Conservation (phyloP, 1,284 basidiomycete species). For the Puccinia hordei region DNA sequence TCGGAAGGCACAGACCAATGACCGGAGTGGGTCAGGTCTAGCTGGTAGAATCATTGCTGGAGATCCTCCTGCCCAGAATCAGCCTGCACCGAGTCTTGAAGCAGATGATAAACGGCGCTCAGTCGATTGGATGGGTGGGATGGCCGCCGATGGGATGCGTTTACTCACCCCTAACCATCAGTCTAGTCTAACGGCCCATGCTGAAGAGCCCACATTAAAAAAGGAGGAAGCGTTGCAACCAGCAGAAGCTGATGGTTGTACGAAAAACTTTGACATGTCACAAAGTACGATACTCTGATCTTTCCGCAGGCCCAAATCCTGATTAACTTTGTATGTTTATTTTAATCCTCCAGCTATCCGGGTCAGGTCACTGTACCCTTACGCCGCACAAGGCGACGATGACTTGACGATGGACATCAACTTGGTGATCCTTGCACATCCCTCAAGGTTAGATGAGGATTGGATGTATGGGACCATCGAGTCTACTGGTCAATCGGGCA, state of each 20-base stretch:
- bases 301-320: conserved; percentile 25
- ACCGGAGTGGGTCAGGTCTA: conserved; percentile 72
- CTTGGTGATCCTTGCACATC: conserved; percentile 74
- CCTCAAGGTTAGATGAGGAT: conserved; percentile 69
- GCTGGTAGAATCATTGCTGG: conserved; percentile 76
- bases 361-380: conserved; percentile 70
- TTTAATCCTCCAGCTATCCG: conserved; percentile 58
- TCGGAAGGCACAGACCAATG: conserved; percentile 77
- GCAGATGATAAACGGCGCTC: conserved; percentile 66
- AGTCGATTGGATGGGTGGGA: conserved; percentile 85
- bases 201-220: conserved; percentile 66
- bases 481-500: conserved; percentile 71
- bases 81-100: conserved; percentile 50
- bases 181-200: conserved; percentile 65
- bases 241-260: conserved; percentile 63
- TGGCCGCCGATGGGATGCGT: conserved; percentile 71
- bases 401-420: conserved; percentile 86
- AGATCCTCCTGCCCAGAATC: conserved; percentile 74
- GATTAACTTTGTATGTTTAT: conserved; percentile 24
- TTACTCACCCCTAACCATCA: conserved; percentile 24
- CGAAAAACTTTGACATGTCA: conserved; percentile 77
- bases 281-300: conserved; percentile 60
- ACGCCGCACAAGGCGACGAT: conserved; percentile 79
- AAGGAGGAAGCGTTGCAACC: conserved; percentile 63
- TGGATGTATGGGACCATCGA: conserved; percentile 91